phyloP scores from a whole-genome alignment of 2,329 filamentous ascomycete species.

The Aspergillus clavatus region DNA sequence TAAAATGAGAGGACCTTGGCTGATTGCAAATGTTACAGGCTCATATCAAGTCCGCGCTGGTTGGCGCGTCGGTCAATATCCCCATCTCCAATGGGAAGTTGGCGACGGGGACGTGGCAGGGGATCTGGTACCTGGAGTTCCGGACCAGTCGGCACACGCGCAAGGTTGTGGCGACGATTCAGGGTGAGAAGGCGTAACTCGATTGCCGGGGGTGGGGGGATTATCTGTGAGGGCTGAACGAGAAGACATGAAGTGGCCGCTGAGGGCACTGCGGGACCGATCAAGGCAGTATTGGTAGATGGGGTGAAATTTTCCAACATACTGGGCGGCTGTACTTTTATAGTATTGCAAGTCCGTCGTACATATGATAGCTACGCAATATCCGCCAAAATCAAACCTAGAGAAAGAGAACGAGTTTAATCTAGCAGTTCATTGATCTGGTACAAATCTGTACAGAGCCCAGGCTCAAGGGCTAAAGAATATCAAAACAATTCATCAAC shows the following conservation, averaged over 20 bases:
- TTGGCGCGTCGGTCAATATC: slow-evolving; percentile 84
- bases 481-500: slow-evolving; percentile 29
- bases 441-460: slow-evolving; percentile 35
- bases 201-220: slow-evolving; percentile 3
- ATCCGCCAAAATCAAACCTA: no score
- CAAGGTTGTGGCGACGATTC: slow-evolving; percentile 86
- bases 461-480: slow-evolving; percentile 23
- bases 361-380: background rate
- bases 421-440: slow-evolving; percentile 29
- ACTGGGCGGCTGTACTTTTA: background rate
- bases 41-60: slow-evolving; percentile 85
- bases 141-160: slow-evolving; percentile 68
- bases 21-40: slow-evolving; percentile 49
- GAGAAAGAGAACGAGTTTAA: slow-evolving; percentile 6
- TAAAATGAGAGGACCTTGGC: background rate
- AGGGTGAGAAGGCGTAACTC: slow-evolving; percentile 64
- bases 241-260: background rate
- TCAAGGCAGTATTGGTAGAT: no score
- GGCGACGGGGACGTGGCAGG: slow-evolving; percentile 58
- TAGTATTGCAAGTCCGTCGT: background rate
- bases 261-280: background rate
- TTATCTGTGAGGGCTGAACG: slow-evolving; percentile 13
- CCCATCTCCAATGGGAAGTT: slow-evolving; percentile 84
- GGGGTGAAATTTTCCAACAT: no score
- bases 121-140: slow-evolving; percentile 95